Base-by-base conservation (phyloP, 208 protist species). In the Trypanosoma cruzi region DNA sequence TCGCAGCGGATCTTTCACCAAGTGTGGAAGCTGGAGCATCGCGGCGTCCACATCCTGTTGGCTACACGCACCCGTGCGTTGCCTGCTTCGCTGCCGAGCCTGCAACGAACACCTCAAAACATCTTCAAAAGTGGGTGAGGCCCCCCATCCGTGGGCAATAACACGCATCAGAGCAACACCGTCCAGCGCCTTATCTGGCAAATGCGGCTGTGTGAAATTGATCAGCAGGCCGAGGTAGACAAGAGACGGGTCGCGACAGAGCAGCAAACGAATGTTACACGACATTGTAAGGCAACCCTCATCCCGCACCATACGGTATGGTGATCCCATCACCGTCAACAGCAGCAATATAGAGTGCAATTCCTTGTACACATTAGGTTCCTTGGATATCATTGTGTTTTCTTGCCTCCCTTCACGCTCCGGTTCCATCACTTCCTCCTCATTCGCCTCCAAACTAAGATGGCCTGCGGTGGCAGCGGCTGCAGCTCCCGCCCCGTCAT, bases 141-240 rank as follows among this genome's bases (percentile, higher is more conserved):
- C 77, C 24, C 80, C 86, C 90, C 90, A 95, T 24, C 85, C 85
- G 32, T 93, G 73, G 14, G 87, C 87, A 56, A 93, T 73, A 1
- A 89, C 34, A 24, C 79, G 79, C 53, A 92, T 73, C 29, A 90
- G 79, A 0, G 78, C 72, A 65, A 84, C 79, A 29, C 79, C 73
- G 63, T 71, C 77, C 29, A 81, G 44, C 56, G 87, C 68, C 64
- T 82, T 89, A 18, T 70, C 73, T 20, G 77, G 67, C 46, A 80
- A 72, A 26, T 72, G 61, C 7, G 54, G 54, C 53, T 88, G 75
- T 1, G 71, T 71, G 36, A 77, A 72, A 70, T 93, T 93, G 14
- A 93, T 69, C 8, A 95, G 78, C 28, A 95, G 72, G 1, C 85
- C 83, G 20, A 92, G 68, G 62, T 95, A 95, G 24, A 92, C 80